Evolutionary conservation across 2,329 filamentous ascomycete genomes (phyloP), one percentile per base, ranked within the genome.

Genomic region (Daldinia sp.): DNA sequence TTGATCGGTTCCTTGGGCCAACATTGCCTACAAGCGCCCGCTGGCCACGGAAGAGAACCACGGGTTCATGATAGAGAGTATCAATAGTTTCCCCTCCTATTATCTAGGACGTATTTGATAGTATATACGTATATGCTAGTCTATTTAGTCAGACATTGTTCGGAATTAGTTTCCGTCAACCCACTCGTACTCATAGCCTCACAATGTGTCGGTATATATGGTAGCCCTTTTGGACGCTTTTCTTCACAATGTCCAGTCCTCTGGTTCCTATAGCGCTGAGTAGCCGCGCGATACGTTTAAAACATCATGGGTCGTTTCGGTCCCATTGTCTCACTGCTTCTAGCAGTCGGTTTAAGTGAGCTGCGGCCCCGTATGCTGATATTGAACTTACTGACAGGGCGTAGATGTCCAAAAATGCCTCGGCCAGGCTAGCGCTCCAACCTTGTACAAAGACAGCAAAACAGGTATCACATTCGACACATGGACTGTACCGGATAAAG

Each of bases 401-500:
- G n/a, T 39, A 77, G 75, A 75, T 65, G n/a, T 74, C 61, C 74
- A 68, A 50, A 67, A 65, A 67, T 71, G 72, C 57, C 53, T 72
- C 55, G 73, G 71, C 12, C 75, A 76, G 60, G 61, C 62, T 46
- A 63, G 69, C 50, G 67, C 70, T 20, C 70, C 80, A 1, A 74
- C 73, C 12, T 75, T 77, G n/a, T 85, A 82, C 72, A 83, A 79
- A 10, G 83, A 86, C 56, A 76, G 80, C 50, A 79, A 80, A 30
- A 86, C 86, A 9, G 84, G 84, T 20, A 88, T 88, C 71, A 79
- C 77, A 30, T 88, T 88, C 77, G 83, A 85, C 72, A 84, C 84
- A 54, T 87, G 82, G 75, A 80, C 77, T 12, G 81, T 84, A 39
- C 73, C 76, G 18, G 71, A 77, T 63, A 75, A 23, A 18, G 67